Evolutionary conservation across 2,329 filamentous ascomycete genomes (phyloP).

Genomic region (Ophiostoma tasmaniense): DNA sequence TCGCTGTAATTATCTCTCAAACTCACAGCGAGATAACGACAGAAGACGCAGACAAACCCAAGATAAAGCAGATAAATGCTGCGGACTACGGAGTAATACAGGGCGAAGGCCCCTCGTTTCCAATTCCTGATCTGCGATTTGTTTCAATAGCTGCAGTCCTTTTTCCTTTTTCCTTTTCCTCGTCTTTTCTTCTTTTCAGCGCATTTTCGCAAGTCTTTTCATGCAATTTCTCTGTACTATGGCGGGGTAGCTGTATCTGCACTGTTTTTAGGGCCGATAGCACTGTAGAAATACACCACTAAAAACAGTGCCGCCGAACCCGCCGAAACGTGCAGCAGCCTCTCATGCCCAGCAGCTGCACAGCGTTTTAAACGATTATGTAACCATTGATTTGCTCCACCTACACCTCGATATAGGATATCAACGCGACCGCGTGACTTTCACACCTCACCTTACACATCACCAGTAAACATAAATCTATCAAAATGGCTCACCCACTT

Average conservation of each 20-base stretch:
- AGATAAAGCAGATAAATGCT: not conserved
- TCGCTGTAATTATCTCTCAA: slow-evolving; percentile 13
- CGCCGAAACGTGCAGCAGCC: not conserved
- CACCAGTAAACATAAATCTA: not conserved
- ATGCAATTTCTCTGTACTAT: not conserved
- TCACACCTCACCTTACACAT: not conserved
- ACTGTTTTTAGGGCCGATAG: not conserved
- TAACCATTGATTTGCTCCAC: not conserved
- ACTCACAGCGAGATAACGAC: not conserved
- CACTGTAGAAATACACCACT: not conserved
- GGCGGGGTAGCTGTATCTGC: not conserved
- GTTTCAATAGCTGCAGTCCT: not conserved
- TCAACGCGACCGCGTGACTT: not conserved
- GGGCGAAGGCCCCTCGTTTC: not conserved
- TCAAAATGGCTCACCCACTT: slow-evolving; percentile 33
- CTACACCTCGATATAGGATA: not conserved
- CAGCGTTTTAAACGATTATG: not conserved
- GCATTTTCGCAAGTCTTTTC: not conserved
- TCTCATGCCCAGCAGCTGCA: not conserved
- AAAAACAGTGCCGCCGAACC: not conserved
- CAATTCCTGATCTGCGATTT: not conserved
- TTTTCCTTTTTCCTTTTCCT: not conserved
- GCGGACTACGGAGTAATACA: not conserved
- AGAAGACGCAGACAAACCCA: too few species aligned
- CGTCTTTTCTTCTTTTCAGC: not conserved